These are phyloP conservation scores for Scenedesmus sp. DNA, from an alignment of 163 green algal genomes.

Conservation along the genomic window DNA sequence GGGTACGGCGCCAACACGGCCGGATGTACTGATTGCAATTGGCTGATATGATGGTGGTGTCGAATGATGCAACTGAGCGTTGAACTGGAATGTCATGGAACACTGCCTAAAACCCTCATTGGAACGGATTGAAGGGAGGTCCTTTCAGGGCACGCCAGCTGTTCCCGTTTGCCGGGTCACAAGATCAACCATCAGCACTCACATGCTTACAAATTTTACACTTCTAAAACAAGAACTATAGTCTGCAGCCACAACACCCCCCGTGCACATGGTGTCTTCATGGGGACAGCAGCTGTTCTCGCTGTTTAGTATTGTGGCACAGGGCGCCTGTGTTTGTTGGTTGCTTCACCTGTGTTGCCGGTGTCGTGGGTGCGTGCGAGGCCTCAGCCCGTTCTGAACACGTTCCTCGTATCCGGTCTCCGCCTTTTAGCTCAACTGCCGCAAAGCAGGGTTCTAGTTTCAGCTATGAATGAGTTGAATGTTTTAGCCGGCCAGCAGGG, in stretches of 20 bases:
- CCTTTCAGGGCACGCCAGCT: too few species aligned
- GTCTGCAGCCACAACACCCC: background rate
- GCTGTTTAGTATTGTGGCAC: background rate
- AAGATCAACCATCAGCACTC: background rate
- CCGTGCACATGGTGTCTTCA: background rate
- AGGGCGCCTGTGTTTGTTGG: background rate
- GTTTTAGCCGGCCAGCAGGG: background rate
- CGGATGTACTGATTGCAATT: too few species aligned
- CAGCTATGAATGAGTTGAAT: background rate
- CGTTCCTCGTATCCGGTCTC: background rate
- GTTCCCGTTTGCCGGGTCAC: background rate
- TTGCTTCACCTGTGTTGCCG: background rate
- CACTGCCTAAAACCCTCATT: too few species aligned
- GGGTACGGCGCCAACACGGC: too few species aligned
- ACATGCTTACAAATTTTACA: too few species aligned
- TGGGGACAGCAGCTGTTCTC: background rate
- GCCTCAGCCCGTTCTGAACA: slow-evolving; percentile 7
- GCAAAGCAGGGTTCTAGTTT: background rate
- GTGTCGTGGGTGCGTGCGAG: background rate
- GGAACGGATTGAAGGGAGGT: too few species aligned
- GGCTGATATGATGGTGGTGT: too few species aligned
- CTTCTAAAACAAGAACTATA: background rate
- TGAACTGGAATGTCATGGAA: too few species aligned
- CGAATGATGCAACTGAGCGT: too few species aligned
- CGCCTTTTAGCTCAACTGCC: background rate